Base-by-base conservation (phyloP, 2,329 filamentous ascomycete genomes). In the Curvularia hawaiiensis region DNA sequence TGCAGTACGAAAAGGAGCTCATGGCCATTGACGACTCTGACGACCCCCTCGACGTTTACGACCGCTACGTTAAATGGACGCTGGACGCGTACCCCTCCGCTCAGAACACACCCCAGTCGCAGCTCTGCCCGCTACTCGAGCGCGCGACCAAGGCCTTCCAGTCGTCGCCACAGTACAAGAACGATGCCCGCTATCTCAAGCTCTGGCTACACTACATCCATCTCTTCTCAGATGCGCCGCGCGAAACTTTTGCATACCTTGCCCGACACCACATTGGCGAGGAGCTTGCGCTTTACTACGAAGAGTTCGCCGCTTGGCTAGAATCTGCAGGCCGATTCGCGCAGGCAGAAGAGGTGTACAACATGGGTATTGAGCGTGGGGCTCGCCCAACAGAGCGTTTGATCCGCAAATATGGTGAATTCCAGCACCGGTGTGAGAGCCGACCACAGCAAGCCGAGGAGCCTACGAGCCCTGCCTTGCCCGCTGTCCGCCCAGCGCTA, bases 31-130 rank as follows among this genome's bases (percentile, higher is more conserved):
- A 86, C 62, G 95, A 99, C 74, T 91, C 91, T 0, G 95, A 99
- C 73, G 95, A 99, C 71, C 95, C 95, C 1, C 86, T 99, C 47
- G 95, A 98, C 70, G 85, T 97, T 60, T 99, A 92, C 79, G 94
- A 98, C 75, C 89, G 95, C 74, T 99, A 99, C 74, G 91, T 98
- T 56, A 92, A 92, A 78, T 99, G 95, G 95, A 97, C 93, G 1
- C 81, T 98, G 28, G 91, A 97, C 76, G 90, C 94, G 52, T 99
- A 98, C 75, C 94, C 95, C 2, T 94, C 93, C 0, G 91, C 94
- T 24, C 93, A 97, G 79, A 92, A 93, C 52, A 97, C 93, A 30
- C 85, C 91, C 1, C 88, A 96, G 70, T 97, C 94, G n/a, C 91
- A 95, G 69, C 85, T 99, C 14, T 88, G 95, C 59, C 88, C 88